Evolutionary conservation across 768 basidiomycete species (phyloP), one percentile per base, ranked within the genome.

Genomic region (Cystobasidium onofrii): DNA sequence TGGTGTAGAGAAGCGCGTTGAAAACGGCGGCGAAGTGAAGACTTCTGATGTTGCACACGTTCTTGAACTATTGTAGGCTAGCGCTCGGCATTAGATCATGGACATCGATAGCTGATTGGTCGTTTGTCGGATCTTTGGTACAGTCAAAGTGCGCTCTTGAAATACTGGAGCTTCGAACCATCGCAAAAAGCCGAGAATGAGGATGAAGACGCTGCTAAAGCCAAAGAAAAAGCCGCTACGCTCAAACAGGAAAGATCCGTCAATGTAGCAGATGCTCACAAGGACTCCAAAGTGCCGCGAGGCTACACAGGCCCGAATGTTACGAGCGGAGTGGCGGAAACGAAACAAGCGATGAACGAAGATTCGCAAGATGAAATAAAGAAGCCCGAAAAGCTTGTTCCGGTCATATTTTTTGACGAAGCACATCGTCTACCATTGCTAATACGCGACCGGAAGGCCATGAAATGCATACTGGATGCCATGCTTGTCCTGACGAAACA

Each of bases 401-500:
- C 89, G 0, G 89, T 89, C 15, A 85, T 92, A 73, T 89, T 92
- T 79, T 86, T 92, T 74, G 91, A 92, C 75, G 91, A 92, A 80
- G 89, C 90, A 1, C 91, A 92, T 79, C 90, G 88, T 80, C 78
- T 91, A 87, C 60, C 89, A 0, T 85, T 87, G 4, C 83, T 91
- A 52, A 89, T 91, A 50, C 87, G 89, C 76, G 90, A 89, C 0
- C 84, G 84, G 1, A 89, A 89, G 34, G 86, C 90, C 1, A 90
- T 92, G 89, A 92, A 91, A 80, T 88, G 87, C 75, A 81, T 92
- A 18, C 84, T 92, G 39, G 91, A 92, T 78, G 89, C 90, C 15
- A 89, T 91, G 86, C 86, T 91, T 23, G 90, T 91, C 17, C 82
- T 92, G 69, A 91, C 91, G 36, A 91, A 92, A 82, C 91, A 92